Evolutionary conservation across 148 eudicot genomes (phyloP).

Genomic region (Chenopodium suecicum): DNA sequence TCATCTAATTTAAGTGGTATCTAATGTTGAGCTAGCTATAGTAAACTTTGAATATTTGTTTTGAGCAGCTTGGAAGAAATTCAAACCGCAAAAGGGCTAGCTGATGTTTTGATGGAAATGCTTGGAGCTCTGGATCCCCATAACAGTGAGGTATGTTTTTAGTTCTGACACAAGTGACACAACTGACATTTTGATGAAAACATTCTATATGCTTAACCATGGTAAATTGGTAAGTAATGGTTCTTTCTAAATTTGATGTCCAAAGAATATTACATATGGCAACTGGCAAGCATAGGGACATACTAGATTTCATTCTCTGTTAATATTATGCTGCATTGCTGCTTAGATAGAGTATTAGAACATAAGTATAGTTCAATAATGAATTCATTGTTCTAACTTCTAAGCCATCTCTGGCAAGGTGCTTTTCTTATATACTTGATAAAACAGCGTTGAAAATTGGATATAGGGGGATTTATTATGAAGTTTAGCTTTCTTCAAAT

Average conservation of each 20-base stretch:
- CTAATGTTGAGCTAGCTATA: background rate
- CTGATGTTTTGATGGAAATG: conserved; percentile 79
- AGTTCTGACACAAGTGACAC: background rate
- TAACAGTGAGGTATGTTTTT: conserved; percentile 32
- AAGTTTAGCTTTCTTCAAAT: background rate
- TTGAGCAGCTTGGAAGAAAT: conserved; percentile 70
- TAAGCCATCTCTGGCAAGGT: background rate
- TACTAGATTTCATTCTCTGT: background rate
- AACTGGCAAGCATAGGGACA: background rate
- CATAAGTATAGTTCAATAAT: background rate
- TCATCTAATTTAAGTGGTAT: background rate
- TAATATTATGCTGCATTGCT: conserved; percentile 1
- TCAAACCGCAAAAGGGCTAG: conserved; percentile 70
- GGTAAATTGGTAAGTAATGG: background rate
- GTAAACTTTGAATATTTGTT: background rate
- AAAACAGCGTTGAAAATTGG: background rate
- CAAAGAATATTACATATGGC: background rate
- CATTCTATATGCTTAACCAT: background rate
- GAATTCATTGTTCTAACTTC: background rate
- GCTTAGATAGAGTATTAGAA: background rate
- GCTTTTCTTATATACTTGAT: background rate
- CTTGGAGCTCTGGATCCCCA: conserved; percentile 73
- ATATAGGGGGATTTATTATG: background rate
- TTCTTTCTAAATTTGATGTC: background rate
- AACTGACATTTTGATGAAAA: background rate